Evolutionary conservation across 2,329 filamentous ascomycete species (phyloP), one percentile per base, ranked within the genome.

Genomic region (Coniochaeta hoffmannii): DNA sequence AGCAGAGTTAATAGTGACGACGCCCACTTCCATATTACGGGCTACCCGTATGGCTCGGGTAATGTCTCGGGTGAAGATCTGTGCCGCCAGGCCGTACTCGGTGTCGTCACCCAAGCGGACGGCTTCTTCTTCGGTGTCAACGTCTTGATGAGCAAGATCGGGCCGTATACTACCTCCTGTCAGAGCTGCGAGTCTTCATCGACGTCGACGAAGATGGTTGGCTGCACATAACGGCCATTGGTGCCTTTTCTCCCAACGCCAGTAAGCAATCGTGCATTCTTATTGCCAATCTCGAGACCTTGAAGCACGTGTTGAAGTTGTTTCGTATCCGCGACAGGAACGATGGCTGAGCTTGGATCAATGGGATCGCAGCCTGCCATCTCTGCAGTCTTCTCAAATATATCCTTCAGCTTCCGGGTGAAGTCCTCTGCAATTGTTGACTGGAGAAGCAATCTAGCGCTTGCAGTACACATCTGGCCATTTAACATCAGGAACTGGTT

Each of bases 91-190:
- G n/a, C 79, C 79, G 60, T 79, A 81, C 12, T 74, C 75, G 2
- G 74, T 76, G 62, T 79, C 72, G 61, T 83, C 82, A 4, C 78
- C 78, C 24, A 69, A 66, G 24, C 67, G 60, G 24, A 82, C 61
- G 1, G 75, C 77, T 55, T 81, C 77, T 22, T 73, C 72, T 59
- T 81, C 79, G 0, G 70, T 73, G 59, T 76, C 76, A 82, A 82
- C 0, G 71, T 73, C 53, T 70, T 70, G 58, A 82, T 72, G 32
- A 72, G 71, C 1, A 78, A 75, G 49, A 82, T 79, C 4, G 78
- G 78, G 1, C 78, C 78, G 57, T 82, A 82, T 9, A 81, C 73
- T 59, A 81, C 77, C 59, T 80, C 75, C n/a, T 71, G 69, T 63
- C 72, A 74, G 55, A 80, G 72, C 53, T 65, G 62, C 2, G 69